phyloP scores from a whole-genome alignment of 495 filamentous ascomycete genomes.

The Lophium mytilinum region DNA sequence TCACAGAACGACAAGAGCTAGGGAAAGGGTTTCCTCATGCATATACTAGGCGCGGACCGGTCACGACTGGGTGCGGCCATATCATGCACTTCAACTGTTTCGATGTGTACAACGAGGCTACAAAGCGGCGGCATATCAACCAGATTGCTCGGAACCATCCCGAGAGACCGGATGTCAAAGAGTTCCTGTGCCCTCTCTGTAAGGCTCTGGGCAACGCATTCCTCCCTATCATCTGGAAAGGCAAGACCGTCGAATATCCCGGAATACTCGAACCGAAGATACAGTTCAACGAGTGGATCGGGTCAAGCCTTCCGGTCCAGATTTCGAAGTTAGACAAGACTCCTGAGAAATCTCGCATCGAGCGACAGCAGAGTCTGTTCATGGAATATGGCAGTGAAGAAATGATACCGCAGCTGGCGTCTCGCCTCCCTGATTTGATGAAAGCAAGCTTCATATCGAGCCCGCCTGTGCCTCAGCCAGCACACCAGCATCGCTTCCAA shows the following conservation, averaged over 20 bases:
- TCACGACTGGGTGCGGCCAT: slow-evolving; percentile 88
- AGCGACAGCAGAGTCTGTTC: slow-evolving; percentile 29
- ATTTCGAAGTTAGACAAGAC: slow-evolving; percentile 38
- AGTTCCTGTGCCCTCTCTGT: slow-evolving; percentile 97
- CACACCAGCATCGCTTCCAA: slow-evolving; percentile 30
- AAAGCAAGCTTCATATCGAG: slow-evolving; percentile 11
- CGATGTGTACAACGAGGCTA: slow-evolving; percentile 77
- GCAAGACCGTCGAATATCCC: slow-evolving; percentile 73
- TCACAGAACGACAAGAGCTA: slow-evolving; percentile 68
- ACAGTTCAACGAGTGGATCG: slow-evolving; percentile 59
- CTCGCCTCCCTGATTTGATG: slow-evolving; percentile 39
- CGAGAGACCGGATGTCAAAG: slow-evolving; percentile 62
- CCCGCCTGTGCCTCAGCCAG: slow-evolving; percentile 3
- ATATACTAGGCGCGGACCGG: slow-evolving; percentile 62
- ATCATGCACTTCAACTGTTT: slow-evolving; percentile 99
- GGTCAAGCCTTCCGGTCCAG: slow-evolving; percentile 35
- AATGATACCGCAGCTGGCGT: slow-evolving; percentile 53
- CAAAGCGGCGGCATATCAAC: slow-evolving; percentile 69
- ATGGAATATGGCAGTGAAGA: slow-evolving; percentile 51
- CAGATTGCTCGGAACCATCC: slow-evolving; percentile 93
- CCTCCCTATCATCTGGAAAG: slow-evolving; percentile 91
- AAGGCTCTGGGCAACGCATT: slow-evolving; percentile 96
- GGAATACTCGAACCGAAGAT: slow-evolving; percentile 51
- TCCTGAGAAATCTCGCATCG: slow-evolving; percentile 10
- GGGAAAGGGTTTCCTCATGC: slow-evolving; percentile 78